Percentiles rank a stretch among this genome's conserved stretches.
These are phyloP conservation scores for Podaxis sp. DNA, from an alignment of 768 basidiomycete genomes.

Conservation along the genomic window DNA sequence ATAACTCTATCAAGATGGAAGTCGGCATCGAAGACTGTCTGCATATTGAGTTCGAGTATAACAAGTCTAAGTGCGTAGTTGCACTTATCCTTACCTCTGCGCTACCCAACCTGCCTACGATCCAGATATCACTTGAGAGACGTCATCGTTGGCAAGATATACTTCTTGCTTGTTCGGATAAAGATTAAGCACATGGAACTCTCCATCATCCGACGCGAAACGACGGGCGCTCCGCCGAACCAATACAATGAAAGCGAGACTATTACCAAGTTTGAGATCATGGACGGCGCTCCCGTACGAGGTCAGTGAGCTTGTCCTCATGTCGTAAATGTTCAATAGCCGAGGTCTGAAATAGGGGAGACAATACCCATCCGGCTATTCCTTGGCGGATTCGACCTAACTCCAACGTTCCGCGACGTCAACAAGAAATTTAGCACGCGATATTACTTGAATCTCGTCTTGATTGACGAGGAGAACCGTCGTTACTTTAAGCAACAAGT, in stretches of 20 bases:
- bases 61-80: conserved; percentile 90
- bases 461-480: conserved; percentile 97
- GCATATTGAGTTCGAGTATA: conserved; percentile 99
- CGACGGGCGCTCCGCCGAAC: conserved; percentile 96
- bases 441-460: conserved; percentile 95
- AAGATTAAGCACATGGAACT: conserved; percentile 99
- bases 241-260: conserved; percentile 99
- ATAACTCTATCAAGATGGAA: conserved; percentile 99
- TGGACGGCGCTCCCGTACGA: conserved; percentile 98
- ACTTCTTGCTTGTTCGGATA: conserved; percentile 97
- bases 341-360: conserved; percentile 59
- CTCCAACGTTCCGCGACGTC: conserved; percentile 97
- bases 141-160: conserved; percentile 99
- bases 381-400: conserved; percentile 97
- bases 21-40: conserved; percentile 99
- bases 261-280: conserved; percentile 99
- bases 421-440: conserved; percentile 99
- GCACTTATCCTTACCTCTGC: neutral
- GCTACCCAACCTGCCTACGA: neutral
- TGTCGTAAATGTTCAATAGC: neutral
- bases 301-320: conserved; percentile 42
- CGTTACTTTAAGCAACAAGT: conserved; percentile 97
- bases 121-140: conserved; percentile 96
- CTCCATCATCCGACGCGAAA: conserved; percentile 96
- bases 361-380: conserved; percentile 98